A percentile compares a stretch with the other conserved stretches of the same genome.
Evolutionary conservation across 495 filamentous ascomycete species (phyloP).

Genomic region (Annulohypoxylon bovei): DNA sequence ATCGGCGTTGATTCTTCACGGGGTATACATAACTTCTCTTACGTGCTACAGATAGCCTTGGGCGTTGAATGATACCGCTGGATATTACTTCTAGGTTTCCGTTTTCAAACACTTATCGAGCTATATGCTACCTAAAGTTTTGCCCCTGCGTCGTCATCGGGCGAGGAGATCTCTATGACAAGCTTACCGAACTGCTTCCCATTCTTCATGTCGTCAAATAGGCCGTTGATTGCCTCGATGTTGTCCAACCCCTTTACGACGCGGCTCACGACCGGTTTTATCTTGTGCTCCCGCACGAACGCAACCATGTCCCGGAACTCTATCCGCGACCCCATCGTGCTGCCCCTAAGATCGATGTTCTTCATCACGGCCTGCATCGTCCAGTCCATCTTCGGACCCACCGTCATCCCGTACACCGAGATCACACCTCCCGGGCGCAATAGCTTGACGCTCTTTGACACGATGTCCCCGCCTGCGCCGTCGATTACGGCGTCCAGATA

Average conservation of each 20-base stretch:
- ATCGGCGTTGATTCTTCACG: not conserved
- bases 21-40: not conserved
- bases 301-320: constrained; percentile 82
- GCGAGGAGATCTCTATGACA: constrained; percentile 60
- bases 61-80: not conserved
- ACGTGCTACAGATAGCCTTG: not conserved
- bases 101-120: not conserved
- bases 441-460: constrained; percentile 64
- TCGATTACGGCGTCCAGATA: constrained; percentile 78
- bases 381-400: constrained; percentile 76
- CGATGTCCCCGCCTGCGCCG: constrained; percentile 79
- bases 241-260: constrained; percentile 72
- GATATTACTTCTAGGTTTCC: not conserved
- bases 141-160: constrained; percentile 28
- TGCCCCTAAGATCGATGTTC: constrained; percentile 77
- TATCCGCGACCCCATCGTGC: constrained; percentile 78
- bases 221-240: constrained; percentile 68
- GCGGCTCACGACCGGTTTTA: constrained; percentile 70
- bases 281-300: constrained; percentile 71
- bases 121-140: constrained; percentile 14
- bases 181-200: constrained; percentile 84
- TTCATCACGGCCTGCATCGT: constrained; percentile 75
- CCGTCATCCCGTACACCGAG: constrained; percentile 80
- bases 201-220: constrained; percentile 80
- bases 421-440: constrained; percentile 73